These are phyloP conservation scores for Gliomastix tumulicola DNA, from an alignment of 2,329 filamentous ascomycete species.

Conservation along the genomic window DNA sequence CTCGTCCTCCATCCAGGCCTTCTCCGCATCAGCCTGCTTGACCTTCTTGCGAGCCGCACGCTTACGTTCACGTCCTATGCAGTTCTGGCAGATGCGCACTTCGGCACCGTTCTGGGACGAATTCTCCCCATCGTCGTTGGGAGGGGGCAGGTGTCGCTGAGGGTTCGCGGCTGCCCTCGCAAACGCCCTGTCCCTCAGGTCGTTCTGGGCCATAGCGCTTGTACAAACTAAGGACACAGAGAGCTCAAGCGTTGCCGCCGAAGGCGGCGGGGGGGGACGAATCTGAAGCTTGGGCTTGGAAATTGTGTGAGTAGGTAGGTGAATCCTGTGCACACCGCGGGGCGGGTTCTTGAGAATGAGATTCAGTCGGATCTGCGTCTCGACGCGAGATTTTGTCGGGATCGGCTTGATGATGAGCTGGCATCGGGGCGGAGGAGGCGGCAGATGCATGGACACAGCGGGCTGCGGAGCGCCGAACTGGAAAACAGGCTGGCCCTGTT, in stretches of 20 bases:
- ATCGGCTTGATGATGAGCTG: conserved; percentile 57
- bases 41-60: conserved; percentile 87
- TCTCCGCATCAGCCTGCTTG: conserved; percentile 88
- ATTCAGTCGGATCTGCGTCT: conserved; percentile 90
- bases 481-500: too few species aligned
- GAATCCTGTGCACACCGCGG: conserved; percentile 68
- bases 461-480: neutral
- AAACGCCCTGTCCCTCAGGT: conserved; percentile 62
- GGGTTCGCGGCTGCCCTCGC: conserved; percentile 37
- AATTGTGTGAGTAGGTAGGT: conserved; percentile 84
- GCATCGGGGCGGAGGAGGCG: conserved; percentile 16
- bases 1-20: conserved; percentile 77
- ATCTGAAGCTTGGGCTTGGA: conserved; percentile 88
- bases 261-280: conserved; percentile 59
- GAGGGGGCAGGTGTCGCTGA: conserved; percentile 24
- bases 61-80: conserved; percentile 86
- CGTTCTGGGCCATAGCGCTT: conserved; percentile 75
- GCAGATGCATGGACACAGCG: too few species aligned
- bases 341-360: conserved; percentile 73
- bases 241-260: conserved; percentile 71
- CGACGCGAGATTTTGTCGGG: conserved; percentile 80
- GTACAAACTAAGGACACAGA: conserved; percentile 82
- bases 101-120: conserved; percentile 86
- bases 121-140: conserved; percentile 51
- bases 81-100: conserved; percentile 85